Base-by-base conservation (phyloP, 1,284 basidiomycete genomes). In the Schizopora paradoxa region DNA sequence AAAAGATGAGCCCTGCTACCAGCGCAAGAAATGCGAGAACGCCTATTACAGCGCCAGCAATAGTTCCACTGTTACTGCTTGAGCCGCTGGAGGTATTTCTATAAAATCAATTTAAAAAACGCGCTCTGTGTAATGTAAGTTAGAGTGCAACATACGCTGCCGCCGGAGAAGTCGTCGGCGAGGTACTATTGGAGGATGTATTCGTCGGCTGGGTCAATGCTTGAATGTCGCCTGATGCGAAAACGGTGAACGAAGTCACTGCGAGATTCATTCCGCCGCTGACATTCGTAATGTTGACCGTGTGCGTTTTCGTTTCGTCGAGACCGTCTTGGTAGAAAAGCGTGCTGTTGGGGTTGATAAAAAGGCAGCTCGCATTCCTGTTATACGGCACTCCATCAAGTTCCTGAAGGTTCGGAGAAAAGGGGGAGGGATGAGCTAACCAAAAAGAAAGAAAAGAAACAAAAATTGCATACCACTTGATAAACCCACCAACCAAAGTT, bases 301-400 rank as follows among this genome's bases (percentile, higher is more conserved):
- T 52, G 40, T 66, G 59, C 10, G 48, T 58, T 29, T 23, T 47
- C 6, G 46, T 53, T 6, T 64, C 59, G 44, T 67, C 59, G 31
- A 67, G 48, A 4, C 63, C 65, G 38, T 59, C 57, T 43, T 57
- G 56, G 41, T 62, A 63, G 49, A 55, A 66, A 26, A 66, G 49
- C n/a, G 66, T 46, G 22, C 63, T 54, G 45, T 67, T 59, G 13
- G 60, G 60, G 23, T 65, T 54, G 6, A 60, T 54, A 60, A 61
- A 65, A 42, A 54, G 53, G 1, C 63, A 62, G 35, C 57, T 63
- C 23, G 56, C 62, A 42, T 66, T 65, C n/a, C 29, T 13, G 6
- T 42, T 42, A 11, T 25, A 49, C 1, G 44, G 41, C 6, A 45
- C 26, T 2, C 62, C 64, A 49, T 66, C 59, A 7, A 66, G 41